Conservation (phyloP, 306 rosid species). For the Betula pendula region DNA sequence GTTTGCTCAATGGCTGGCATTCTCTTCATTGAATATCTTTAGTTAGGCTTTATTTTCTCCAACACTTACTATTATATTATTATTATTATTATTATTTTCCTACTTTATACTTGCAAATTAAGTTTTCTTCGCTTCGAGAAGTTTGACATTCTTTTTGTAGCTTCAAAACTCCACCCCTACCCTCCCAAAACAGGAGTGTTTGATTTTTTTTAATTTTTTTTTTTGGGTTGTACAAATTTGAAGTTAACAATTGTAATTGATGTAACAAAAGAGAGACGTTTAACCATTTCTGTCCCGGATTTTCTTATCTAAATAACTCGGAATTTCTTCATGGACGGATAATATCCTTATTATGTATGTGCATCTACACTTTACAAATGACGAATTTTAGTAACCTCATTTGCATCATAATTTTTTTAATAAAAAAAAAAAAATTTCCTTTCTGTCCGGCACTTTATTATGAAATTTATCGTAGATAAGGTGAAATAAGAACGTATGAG, state of each 20-base stretch:
- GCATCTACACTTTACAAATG: too few species aligned
- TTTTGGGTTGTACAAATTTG: neutral
- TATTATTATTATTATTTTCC: neutral
- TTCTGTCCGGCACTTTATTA: too few species aligned
- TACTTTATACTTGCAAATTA: conserved; percentile 7
- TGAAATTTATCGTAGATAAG: too few species aligned
- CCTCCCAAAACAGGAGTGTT: neutral
- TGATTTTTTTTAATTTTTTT: too few species aligned
- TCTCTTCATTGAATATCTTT: conserved; percentile 2
- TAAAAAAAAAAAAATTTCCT: too few species aligned
- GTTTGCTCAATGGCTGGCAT: conserved; percentile 40
- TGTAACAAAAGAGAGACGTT: too few species aligned
- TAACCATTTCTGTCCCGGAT: too few species aligned
- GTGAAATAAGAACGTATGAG: too few species aligned
- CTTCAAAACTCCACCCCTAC: neutral
- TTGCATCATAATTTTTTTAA: too few species aligned
- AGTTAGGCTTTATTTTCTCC: neutral
- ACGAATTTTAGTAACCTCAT: too few species aligned
- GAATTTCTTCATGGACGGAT: too few species aligned
- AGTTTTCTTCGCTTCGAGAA: conserved; percentile 23
- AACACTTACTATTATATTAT: neutral
- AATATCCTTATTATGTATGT: too few species aligned
- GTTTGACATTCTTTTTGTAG: conserved; percentile 30
- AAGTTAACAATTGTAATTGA: neutral
- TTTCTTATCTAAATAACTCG: neutral